These are phyloP conservation scores for Globisporangium canariense DNA, from an alignment of 352 stramenopile species.

Conservation along the genomic window DNA sequence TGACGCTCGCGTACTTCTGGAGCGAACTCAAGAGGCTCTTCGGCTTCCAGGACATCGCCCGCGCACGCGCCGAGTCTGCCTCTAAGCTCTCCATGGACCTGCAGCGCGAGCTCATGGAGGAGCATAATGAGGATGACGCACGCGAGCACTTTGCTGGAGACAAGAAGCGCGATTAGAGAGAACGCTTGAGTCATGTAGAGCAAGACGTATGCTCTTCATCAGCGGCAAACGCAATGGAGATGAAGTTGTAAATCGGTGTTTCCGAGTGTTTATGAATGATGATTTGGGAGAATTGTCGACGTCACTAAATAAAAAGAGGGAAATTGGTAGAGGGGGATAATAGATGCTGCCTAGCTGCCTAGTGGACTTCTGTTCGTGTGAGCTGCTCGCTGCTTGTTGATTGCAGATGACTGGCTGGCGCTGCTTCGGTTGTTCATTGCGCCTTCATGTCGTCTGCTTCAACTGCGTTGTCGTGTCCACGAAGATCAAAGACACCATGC, in stretches of 20 bases:
- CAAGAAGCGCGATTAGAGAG: not conserved
- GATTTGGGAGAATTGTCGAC: not conserved
- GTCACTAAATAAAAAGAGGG: constrained; percentile 16
- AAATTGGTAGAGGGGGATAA: not conserved
- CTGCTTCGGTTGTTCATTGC: not conserved
- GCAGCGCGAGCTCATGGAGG: constrained; percentile 23
- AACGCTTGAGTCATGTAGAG: not conserved
- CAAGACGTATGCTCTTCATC: not conserved
- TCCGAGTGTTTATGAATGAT: not conserved
- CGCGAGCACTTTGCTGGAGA: constrained; percentile 6
- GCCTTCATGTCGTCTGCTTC: not conserved
- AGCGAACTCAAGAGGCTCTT: constrained; percentile 50
- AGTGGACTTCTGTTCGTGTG: too few species aligned
- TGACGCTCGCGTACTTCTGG: constrained; percentile 54
- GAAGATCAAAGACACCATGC: too few species aligned
- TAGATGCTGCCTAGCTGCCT: not conserved
- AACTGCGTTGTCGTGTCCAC: not conserved
- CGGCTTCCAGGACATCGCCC: constrained; percentile 66
- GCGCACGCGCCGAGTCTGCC: constrained; percentile 56
- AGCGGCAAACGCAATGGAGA: not conserved
- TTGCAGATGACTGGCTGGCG: not conserved
- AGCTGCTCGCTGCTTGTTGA: not conserved
- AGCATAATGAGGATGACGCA: constrained; percentile 8
- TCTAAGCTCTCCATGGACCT: constrained; percentile 57
- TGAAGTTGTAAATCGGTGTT: not conserved